Evolutionary conservation across 306 rosid species (phyloP), one percentile per base, ranked within the genome.

Genomic region (Adenanthera pavonina): DNA sequence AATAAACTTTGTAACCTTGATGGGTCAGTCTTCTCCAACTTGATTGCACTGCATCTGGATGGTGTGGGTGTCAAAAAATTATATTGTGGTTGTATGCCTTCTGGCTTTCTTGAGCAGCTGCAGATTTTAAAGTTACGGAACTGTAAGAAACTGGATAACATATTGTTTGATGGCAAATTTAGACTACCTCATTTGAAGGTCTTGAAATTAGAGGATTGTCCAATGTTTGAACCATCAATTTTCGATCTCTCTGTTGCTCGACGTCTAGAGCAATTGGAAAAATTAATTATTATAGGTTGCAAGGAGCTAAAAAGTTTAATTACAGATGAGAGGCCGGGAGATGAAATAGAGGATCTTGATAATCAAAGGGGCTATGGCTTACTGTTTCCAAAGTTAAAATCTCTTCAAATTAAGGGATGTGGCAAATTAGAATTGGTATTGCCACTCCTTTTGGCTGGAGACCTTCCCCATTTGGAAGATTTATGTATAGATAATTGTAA

Each of bases 401-500:
- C 1, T 25, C 56, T 46, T 47, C 0, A 2, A 2, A 47, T 69
- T 25, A 0, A 0, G 2, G 0, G 5, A 0, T 69, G 75, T 25
- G 10, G 1, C 15, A 40, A 67, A 8, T 41, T 40, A 10, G 52
- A 35, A 34, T 1, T 64, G 44, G 40, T 64, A 15, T 35, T 2
- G 0, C 3, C 46, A 2, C 2, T 35, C 1, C 13, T 62, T 62
- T 2, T 3, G 0, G 10, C 43, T 5, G 19, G 10, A 34, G 38
- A 15, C 43, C 20, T 35, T 35, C 69, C 69, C 3, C n/a, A 5
- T 17, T 35, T 64, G 44, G 1, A 35, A 64, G 25, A 0, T 6
- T 5, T 64, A 35, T 0, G 3, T 2, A 64, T 64, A 64, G 0
- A 0, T 0, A 0, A 7, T 1, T 35, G 46, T 6, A 0, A 6